Evolutionary conservation across 495 filamentous ascomycete species (phyloP).

Genomic region (Aspergillus bertholletiae): DNA sequence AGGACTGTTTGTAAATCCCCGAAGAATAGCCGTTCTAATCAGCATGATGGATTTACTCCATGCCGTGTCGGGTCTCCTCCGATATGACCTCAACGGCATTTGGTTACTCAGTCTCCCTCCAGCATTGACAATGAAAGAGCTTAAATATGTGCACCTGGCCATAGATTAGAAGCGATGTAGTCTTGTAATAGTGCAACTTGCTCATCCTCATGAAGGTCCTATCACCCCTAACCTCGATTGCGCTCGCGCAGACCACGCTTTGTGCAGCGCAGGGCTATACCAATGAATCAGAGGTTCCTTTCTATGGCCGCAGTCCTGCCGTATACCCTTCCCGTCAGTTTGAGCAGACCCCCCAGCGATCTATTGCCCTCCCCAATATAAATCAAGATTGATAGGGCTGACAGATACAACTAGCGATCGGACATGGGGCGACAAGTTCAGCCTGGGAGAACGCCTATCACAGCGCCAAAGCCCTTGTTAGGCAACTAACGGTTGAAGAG

Average conservation of each 20-base stretch:
- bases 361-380: background rate
- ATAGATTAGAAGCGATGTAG: background rate
- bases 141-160: background rate
- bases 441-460: slow-evolving; percentile 38
- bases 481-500: slow-evolving; percentile 52
- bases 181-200: background rate
- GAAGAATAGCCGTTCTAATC: background rate
- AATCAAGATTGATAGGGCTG: background rate
- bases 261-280: slow-evolving; percentile 3
- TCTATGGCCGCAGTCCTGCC: slow-evolving; percentile 1
- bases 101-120: no score
- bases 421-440: background rate
- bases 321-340: slow-evolving; percentile 4
- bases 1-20: background rate
- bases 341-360: no score
- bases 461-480: slow-evolving; percentile 46
- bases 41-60: background rate
- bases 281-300: slow-evolving; percentile 8
- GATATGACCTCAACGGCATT: background rate
- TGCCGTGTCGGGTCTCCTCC: background rate
- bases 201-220: background rate
- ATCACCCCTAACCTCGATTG: background rate
- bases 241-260: background rate
- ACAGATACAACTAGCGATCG: background rate
- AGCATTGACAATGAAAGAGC: background rate